Conservation (phyloP, 257 asterid species). For the Nicotiana noctiflora region DNA sequence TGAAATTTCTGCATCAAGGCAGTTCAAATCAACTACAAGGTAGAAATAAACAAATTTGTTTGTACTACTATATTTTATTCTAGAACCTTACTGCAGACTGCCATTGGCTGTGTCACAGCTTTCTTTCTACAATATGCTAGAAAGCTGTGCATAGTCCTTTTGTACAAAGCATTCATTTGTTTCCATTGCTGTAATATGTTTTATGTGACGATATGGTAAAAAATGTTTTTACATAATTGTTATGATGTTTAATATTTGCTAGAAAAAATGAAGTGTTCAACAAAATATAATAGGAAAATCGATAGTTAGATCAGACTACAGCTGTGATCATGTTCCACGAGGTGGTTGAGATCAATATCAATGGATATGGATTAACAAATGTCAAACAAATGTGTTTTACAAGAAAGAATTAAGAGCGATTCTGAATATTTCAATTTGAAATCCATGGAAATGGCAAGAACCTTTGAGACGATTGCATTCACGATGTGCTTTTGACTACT, state of each 20-base stretch:
- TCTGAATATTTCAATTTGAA: not conserved
- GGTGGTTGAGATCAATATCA: no score
- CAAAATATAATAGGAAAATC: no score
- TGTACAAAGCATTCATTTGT: slow-evolving; percentile 14
- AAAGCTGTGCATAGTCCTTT: slow-evolving; percentile 4
- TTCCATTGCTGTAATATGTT: not conserved
- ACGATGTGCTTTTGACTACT: not conserved
- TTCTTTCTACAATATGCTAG: not conserved
- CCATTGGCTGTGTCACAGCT: not conserved
- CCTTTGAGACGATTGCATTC: not conserved
- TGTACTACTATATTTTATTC: not conserved
- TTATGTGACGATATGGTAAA: not conserved
- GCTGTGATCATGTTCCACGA: no score
- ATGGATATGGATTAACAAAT: no score
- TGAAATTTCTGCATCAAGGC: slow-evolving; percentile 15
- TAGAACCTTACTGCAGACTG: slow-evolving; percentile 3
- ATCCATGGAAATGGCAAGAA: not conserved
- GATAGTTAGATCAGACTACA: no score
- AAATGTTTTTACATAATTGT: no score
- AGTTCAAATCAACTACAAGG: not conserved
- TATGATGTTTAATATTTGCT: no score
- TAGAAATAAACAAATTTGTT: not conserved
- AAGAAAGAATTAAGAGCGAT: not conserved
- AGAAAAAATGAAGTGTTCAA: no score
- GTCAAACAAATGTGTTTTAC: not conserved